Conservation (phyloP, 257 asterid species). For the Oldenlandia corymbosa region DNA sequence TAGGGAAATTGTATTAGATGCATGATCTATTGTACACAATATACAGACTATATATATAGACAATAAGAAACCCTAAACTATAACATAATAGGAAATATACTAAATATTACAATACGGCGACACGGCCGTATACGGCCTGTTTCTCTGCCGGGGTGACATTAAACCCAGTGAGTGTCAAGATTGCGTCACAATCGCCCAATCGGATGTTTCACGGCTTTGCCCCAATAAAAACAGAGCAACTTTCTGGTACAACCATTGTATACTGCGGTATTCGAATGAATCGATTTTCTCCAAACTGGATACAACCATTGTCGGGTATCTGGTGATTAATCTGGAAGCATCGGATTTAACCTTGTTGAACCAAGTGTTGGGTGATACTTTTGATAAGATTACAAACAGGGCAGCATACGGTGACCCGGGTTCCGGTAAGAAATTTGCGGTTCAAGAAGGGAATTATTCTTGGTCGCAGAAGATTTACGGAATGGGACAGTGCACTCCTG, state of each 20-base stretch:
- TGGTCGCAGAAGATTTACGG: not conserved
- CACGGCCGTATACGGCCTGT: constrained; percentile 9
- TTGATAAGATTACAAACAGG: not conserved
- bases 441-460: not conserved
- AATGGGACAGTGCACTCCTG: constrained; percentile 20
- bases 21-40: too few relatives aligned
- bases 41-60: too few relatives aligned
- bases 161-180: not conserved
- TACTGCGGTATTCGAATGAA: not conserved
- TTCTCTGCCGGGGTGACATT: constrained; percentile 25
- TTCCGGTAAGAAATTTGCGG: constrained; percentile 9
- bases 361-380: not conserved
- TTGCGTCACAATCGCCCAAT: not conserved
- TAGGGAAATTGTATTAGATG: too few relatives aligned
- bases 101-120: too few relatives aligned
- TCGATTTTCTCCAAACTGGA: not conserved
- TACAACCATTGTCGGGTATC: too few relatives aligned
- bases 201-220: not conserved
- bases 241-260: too few relatives aligned
- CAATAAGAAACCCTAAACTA: too few relatives aligned
- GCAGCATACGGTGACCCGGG: not conserved
- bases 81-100: too few relatives aligned
- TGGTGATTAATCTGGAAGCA: not conserved
- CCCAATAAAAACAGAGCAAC: constrained; percentile 3
- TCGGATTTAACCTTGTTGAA: not conserved